Evolutionary conservation across 441 rosid species (phyloP), one percentile per base, ranked within the genome.

Genomic region (Pelargonium fulgidum): DNA sequence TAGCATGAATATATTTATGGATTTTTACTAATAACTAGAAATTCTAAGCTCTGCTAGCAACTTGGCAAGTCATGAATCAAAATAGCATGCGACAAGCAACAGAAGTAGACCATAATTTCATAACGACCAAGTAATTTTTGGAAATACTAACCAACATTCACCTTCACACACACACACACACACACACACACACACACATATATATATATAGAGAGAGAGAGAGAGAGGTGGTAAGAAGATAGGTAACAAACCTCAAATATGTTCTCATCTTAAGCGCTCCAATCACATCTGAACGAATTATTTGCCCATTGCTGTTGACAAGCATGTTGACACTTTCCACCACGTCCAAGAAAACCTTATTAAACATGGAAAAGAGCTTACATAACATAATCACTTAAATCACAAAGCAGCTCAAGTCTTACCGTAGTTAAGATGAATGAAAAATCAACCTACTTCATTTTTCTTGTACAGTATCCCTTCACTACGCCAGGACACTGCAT

Each of bases 201-300:
- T n/a, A n/a, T n/a, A n/a, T n/a, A n/a, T n/a, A n/a, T n/a, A n/a
- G n/a, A n/a, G n/a, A n/a, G n/a, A 29, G 54, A 47, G 58, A 69
- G 19, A 64, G 52, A 4, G 9, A 33, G 63, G 19, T 56, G 5
- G 45, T 45, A 52, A 68, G n/a, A 42, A 63, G 52, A 62, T 33
- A 14, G 67, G 45, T 17, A 66, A 68, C 83, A 56, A 42, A 94
- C 99, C 97, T 92, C 79, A 94, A 75, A 80, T 92, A 92, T 22
- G 99, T 89, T 82, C 99, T 85, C 99, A 94, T 94, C 88, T 92
- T 94, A 84, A 94, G 70, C 1, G 98, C 99, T 69, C 99, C 99
- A 70, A 91, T 93, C 16, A 94, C 99, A 80, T 94, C 98, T 16
- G 98, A 94, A 80, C 97, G 82, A 70, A 94, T 88, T 67, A 94